Evolutionary conservation across 164 flowering plant genomes (phyloP).

Genomic region (Vitis cinerea): DNA sequence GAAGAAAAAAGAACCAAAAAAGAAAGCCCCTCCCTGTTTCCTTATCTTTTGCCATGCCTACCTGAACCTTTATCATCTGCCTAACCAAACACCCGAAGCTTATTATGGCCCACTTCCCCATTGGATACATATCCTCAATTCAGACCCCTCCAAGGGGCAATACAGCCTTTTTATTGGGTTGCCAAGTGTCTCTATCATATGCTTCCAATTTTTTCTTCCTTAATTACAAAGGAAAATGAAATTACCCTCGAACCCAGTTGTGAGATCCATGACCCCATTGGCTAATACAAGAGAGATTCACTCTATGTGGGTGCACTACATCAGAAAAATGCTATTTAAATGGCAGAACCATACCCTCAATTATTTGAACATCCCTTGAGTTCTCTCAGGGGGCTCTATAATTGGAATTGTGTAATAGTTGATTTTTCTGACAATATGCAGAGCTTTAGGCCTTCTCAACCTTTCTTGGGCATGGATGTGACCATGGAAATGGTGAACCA

Average conservation of each 20-base stretch:
- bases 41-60: constrained; percentile 1
- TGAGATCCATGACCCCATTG: not conserved
- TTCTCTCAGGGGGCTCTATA: not conserved
- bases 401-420: constrained; percentile 5
- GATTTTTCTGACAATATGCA: constrained; percentile 11
- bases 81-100: not conserved
- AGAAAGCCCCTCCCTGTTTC: not conserved
- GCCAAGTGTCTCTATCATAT: not conserved
- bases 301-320: not conserved
- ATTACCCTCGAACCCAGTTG: not conserved
- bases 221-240: constrained; percentile 12
- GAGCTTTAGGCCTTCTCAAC: not conserved
- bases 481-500: constrained; percentile 12
- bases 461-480: constrained; percentile 11
- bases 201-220: constrained; percentile 13
- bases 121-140: not conserved
- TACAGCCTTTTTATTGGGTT: not conserved
- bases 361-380: not conserved
- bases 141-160: not conserved
- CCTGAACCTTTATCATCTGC: not conserved
- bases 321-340: not conserved
- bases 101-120: not conserved
- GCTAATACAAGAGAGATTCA: not conserved
- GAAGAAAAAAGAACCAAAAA: not conserved
- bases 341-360: not conserved